Conservation (phyloP, 768 basidiomycete species). For the Cyclocybe aegerita region DNA sequence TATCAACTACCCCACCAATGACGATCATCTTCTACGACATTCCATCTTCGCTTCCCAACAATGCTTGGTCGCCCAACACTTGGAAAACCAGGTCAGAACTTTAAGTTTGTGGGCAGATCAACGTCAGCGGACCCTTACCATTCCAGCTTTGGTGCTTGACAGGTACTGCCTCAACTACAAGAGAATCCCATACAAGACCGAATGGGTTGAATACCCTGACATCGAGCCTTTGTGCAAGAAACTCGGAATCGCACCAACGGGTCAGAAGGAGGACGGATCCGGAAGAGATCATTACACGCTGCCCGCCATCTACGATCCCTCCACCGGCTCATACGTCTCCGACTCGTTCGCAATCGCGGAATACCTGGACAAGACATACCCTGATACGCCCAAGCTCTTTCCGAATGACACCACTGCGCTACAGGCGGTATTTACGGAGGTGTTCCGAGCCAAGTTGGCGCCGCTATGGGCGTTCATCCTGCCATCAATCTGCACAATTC, state of each 20-base stretch:
- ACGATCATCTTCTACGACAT: too few relatives aligned
- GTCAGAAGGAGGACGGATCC: conserved; percentile 23
- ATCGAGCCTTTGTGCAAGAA: conserved; percentile 31
- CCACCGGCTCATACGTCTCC: conserved; percentile 29
- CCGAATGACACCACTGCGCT: conserved; percentile 15
- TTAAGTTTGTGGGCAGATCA: too few relatives aligned
- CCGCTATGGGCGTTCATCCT: conserved; percentile 5
- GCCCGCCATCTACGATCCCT: conserved; percentile 40
- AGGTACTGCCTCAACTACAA: conserved; percentile 24
- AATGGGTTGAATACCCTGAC: conserved; percentile 44
- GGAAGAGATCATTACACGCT: conserved; percentile 32
- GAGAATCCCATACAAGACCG: conserved; percentile 36
- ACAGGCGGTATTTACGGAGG: conserved; percentile 8
- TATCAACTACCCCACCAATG: too few relatives aligned
- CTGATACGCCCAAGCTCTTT: conserved; percentile 26
- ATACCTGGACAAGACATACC: conserved; percentile 45
- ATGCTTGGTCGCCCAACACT: too few relatives aligned
- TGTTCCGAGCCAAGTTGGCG: not conserved
- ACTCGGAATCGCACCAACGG: conserved; percentile 30
- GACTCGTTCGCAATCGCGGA: conserved; percentile 43
- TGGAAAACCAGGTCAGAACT: too few relatives aligned
- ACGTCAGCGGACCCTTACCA: too few relatives aligned
- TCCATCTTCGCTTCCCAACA: too few relatives aligned
- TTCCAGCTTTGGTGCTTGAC: not conserved
- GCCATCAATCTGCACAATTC: not conserved